These are phyloP conservation scores for Cyclotella baltica DNA, from an alignment of 108 stramenopile species.

Conservation along the genomic window DNA sequence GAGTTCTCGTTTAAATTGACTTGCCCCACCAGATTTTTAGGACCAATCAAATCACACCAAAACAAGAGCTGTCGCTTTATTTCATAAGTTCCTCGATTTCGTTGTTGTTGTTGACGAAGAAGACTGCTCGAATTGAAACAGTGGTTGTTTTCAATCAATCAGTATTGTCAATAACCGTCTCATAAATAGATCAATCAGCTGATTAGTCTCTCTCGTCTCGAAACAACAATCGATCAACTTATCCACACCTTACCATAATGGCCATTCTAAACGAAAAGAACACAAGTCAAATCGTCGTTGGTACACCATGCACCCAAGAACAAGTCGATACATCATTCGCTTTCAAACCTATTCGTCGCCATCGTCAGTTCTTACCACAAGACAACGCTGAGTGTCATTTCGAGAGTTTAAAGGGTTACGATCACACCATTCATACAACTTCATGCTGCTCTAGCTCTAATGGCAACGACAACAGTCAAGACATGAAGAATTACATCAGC, in stretches of 20 bases:
- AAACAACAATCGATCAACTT: slow-evolving; percentile 10
- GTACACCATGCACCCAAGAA: neutral
- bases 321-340: neutral
- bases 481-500: slow-evolving; percentile 3
- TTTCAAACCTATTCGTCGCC: slow-evolving; percentile 5
- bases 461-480: no score
- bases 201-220: neutral
- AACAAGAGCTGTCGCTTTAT: no score
- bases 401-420: slow-evolving; percentile 14
- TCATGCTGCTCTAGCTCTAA: neutral
- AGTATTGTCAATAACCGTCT: neutral
- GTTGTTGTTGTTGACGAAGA: slow-evolving; percentile 1
- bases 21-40: neutral
- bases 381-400: neutral
- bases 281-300: neutral
- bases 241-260: neutral
- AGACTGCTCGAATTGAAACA: neutral
- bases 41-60: neutral
- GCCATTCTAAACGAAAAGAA: neutral
- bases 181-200: neutral
- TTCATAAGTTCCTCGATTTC: neutral
- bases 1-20: no score
- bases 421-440: neutral
- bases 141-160: neutral
- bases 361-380: slow-evolving; percentile 24